A percentile compares a stretch with the other conserved stretches of the same genome.
phyloP scores from a whole-genome alignment of 164 flowering plant genomes.

The Aristolochia fimbriata region DNA sequence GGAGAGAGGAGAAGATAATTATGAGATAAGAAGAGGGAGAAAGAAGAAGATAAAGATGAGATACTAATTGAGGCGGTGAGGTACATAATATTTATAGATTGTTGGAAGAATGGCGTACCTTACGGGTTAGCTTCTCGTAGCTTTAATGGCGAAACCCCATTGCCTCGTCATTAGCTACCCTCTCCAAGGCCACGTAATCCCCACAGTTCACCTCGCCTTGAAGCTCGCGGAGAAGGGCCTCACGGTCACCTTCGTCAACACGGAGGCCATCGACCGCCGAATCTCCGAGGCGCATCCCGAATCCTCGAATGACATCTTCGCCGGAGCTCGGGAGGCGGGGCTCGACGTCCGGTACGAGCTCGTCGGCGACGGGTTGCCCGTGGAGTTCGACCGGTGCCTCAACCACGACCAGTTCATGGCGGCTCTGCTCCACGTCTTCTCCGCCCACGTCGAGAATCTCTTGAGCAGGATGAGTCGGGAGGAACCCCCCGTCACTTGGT shows the following conservation, averaged over 20 bases:
- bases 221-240: constrained; percentile 73
- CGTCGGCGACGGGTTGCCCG: constrained; percentile 65
- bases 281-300: constrained; percentile 24
- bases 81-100: too few species aligned
- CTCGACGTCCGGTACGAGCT: constrained; percentile 59
- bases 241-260: constrained; percentile 73
- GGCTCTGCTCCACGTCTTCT: constrained; percentile 45
- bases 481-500: constrained; percentile 23
- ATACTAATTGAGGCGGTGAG: too few species aligned
- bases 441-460: constrained; percentile 52
- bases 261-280: constrained; percentile 46
- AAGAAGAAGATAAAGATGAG: too few species aligned
- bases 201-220: constrained; percentile 51
- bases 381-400: constrained; percentile 57
- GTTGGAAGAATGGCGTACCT: too few species aligned
- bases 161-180: constrained; percentile 64
- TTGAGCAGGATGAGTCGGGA: constrained; percentile 20
- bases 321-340: constrained; percentile 33
- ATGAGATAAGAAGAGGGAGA: too few species aligned
- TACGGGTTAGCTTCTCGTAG: too few species aligned
- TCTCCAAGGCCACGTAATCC: constrained; percentile 86
- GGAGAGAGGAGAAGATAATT: too few species aligned
- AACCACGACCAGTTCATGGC: constrained; percentile 64
- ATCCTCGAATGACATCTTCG: constrained; percentile 32
- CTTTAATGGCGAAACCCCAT: constrained; percentile 32